Evolutionary conservation across 2,329 filamentous ascomycete species (phyloP).

Genomic region (Elsinoe ampelina): DNA sequence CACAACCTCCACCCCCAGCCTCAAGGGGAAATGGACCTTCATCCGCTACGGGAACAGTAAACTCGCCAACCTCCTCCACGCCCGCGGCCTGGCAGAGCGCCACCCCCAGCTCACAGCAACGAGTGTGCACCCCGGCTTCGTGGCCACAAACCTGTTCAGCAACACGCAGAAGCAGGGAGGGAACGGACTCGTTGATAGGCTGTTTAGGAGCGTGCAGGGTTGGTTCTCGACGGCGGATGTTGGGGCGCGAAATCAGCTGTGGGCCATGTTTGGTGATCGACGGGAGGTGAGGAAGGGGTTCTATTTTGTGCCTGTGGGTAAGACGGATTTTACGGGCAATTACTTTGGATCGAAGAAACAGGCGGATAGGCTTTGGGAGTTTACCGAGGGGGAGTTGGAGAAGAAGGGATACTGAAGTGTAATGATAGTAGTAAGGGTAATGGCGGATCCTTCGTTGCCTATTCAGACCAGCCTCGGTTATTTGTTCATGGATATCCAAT

Average conservation of each 20-base stretch:
- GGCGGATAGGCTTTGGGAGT: conserved; percentile 31
- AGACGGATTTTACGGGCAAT: conserved; percentile 12
- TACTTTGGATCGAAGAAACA: conserved; percentile 19
- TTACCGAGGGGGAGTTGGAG: conserved; percentile 23
- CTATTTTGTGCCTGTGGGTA: conserved; percentile 37
- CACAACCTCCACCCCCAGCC: conserved; percentile 19
- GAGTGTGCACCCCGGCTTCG: conserved; percentile 41
- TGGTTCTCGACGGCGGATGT: conserved; percentile 15
- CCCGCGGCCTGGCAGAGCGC: conserved; percentile 32
- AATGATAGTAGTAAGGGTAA: no score
- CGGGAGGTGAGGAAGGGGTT: conserved; percentile 32
- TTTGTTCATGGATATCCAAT: no score
- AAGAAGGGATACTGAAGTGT: conserved; percentile 14
- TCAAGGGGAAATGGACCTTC: conserved; percentile 20
- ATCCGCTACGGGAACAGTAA: conserved; percentile 42
- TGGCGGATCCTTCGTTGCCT: background rate
- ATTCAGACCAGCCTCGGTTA: background rate
- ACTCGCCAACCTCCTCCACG: conserved; percentile 42
- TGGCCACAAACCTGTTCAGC: conserved; percentile 35
- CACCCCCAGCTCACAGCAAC: conserved; percentile 39
- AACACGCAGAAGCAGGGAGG: conserved; percentile 22
- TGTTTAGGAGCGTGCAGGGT: conserved; percentile 17
- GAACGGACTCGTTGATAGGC: background rate
- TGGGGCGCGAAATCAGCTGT: conserved; percentile 36
- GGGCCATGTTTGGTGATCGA: conserved; percentile 30